Base-by-base conservation (phyloP, 176 grass and related monocot genomes). In the Aechmea fasciata region DNA sequence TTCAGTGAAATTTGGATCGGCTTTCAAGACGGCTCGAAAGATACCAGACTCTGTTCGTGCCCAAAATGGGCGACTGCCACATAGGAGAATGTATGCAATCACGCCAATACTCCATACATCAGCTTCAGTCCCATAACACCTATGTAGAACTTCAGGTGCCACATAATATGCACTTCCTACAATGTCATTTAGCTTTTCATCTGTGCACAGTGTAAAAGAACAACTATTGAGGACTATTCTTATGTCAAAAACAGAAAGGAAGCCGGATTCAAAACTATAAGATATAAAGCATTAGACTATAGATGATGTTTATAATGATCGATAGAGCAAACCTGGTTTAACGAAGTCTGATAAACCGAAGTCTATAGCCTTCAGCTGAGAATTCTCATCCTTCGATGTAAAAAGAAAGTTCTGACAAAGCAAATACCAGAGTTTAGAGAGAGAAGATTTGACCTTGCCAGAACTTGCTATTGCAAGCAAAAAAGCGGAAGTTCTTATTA, bases 21-120 rank as follows among this genome's bases (percentile, higher is more conserved):
- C 89, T 85, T 91, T 91, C 52, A 91, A 83, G 64, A 91, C 89
- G 68, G 89, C 81, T 73, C 85, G 80, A 66, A 91, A 91, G 69
- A 91, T 91, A 64, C 89, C 89, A 69, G 89, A 88, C 68, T 91
- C 89, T 68, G 89, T 91, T 68, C 89, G 82, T 22, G 89, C 85
- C 89, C 89, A 91, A 78, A 91, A 91, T 66, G 89, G 89, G 11
- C 89, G 85, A 50, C 89, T 91, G 76, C 89, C 89, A 8, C 89
- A 91, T 47, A 91, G 89, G 48, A 91, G 85, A 47, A 91, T 91
- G 83, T 91, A 91, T 53, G 89, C 85, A 69, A 91, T 88, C 55
- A 91, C 89, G 69, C 89, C 89, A 78, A 91, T 85, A 75, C 89
- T 91, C 89, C 89, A 91, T 14, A 91, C 85, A 85, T 91, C 89